A percentile compares a stretch with the other conserved stretches of the same genome.
phyloP scores from a whole-genome alignment of 2,329 filamentous ascomycete genomes.

The Pyricularia pennisetigena region DNA sequence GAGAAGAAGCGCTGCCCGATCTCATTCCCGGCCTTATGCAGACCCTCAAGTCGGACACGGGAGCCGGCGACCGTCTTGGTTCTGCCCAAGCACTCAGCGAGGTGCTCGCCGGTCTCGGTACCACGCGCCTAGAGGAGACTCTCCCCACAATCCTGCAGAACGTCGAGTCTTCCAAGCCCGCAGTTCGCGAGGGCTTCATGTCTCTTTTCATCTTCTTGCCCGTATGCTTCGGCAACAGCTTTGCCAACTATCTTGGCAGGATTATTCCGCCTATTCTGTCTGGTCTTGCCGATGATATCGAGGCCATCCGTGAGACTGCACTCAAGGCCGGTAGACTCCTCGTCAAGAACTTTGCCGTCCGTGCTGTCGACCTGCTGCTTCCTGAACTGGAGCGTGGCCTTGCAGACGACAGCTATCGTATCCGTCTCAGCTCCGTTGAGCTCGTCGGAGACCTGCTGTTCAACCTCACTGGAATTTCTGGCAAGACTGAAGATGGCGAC shows the following conservation, averaged over 20 bases:
- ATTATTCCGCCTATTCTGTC: conserved; percentile 94
- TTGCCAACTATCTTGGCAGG: conserved; percentile 86
- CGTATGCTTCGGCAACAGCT: conserved; percentile 97
- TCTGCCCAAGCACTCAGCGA: conserved; percentile 95
- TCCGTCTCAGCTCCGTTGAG: conserved; percentile 96
- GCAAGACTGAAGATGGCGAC: conserved; percentile 50
- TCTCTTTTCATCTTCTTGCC: conserved; percentile 98
- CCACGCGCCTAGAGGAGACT: conserved; percentile 85
- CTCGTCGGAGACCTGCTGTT: conserved; percentile 93
- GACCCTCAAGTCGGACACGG: conserved; percentile 93
- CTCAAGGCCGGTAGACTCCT: conserved; percentile 85
- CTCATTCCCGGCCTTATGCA: conserved; percentile 97
- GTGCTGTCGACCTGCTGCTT: conserved; percentile 85
- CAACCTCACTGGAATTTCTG: conserved; percentile 91
- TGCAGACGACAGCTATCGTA: conserved; percentile 95
- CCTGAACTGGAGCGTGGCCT: conserved; percentile 93
- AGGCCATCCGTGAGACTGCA: conserved; percentile 95
- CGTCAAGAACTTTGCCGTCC: conserved; percentile 96
- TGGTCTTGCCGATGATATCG: conserved; percentile 89
- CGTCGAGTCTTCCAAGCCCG: conserved; percentile 79
- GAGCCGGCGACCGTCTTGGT: conserved; percentile 89
- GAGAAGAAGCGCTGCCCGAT: conserved; percentile 91
- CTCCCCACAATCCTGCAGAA: conserved; percentile 94
- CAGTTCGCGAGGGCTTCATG: conserved; percentile 97
- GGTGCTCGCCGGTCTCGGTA: conserved; percentile 90